Conservation (phyloP, 2,329 filamentous ascomycete genomes). For the Tolypocladium pustulatum region DNA sequence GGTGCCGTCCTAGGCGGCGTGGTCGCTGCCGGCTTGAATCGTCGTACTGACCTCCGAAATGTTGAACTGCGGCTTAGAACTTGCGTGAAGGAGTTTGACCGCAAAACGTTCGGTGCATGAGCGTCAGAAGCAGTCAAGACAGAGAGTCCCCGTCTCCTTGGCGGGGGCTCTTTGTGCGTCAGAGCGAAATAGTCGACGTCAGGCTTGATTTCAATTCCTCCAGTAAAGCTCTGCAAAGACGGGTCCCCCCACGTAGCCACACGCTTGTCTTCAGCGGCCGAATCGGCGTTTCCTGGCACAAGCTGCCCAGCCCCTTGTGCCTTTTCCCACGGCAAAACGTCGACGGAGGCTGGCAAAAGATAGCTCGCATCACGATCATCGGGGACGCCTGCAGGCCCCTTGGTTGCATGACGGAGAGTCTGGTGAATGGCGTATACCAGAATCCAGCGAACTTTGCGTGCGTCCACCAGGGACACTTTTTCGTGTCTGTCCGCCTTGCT, state of each 20-base stretch:
- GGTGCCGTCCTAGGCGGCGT: slow-evolving; percentile 8
- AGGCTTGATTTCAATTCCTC: slow-evolving; percentile 35
- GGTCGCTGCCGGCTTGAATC: slow-evolving; percentile 14
- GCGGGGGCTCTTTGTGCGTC: slow-evolving; percentile 19
- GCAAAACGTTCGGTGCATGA: slow-evolving; percentile 7
- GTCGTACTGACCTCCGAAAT: slow-evolving; percentile 21
- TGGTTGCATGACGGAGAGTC: slow-evolving; percentile 54
- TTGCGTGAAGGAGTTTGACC: slow-evolving; percentile 19
- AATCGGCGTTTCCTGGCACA: slow-evolving; percentile 17
- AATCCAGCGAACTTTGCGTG: slow-evolving; percentile 69
- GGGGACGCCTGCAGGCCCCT: slow-evolving; percentile 49
- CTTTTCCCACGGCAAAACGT: slow-evolving; percentile 36
- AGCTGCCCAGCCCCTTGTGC: slow-evolving; percentile 15
- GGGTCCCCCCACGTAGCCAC: slow-evolving; percentile 6
- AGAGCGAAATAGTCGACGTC: slow-evolving; percentile 46
- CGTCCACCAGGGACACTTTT: slow-evolving; percentile 47
- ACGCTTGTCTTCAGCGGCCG: slow-evolving; percentile 7
- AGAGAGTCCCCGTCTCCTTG: slow-evolving; percentile 2
- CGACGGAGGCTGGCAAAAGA: slow-evolving; percentile 32
- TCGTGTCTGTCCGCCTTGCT: slow-evolving; percentile 44
- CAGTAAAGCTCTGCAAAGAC: slow-evolving; percentile 1
- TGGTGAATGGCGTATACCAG: slow-evolving; percentile 65
- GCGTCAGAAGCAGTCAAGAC: neutral
- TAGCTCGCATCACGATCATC: slow-evolving; percentile 49
- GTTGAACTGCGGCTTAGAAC: slow-evolving; percentile 21